Evolutionary conservation across 1,139 yeast species (phyloP), one percentile per base, ranked within the genome.

Genomic region (Sugiyamaella pinicola): DNA sequence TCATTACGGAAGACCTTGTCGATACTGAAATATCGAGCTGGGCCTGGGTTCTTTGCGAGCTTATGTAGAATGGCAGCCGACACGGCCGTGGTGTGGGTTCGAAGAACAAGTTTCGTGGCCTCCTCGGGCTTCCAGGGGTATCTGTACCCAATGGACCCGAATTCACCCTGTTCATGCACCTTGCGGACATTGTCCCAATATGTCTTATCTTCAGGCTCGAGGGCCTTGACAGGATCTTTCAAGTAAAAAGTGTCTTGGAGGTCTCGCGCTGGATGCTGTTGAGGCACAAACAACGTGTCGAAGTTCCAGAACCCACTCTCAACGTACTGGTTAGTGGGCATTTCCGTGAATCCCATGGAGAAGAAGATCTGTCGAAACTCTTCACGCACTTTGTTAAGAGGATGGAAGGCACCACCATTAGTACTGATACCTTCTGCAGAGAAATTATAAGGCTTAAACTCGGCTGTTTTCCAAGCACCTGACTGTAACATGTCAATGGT

Each of bases 231-330:
- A 38, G 99, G 99, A 70, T 93, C 97, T 71, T 90, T 91, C 74
- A 95, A 80, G 75, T 93, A 93, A 77, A 93, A 93, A 54, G 99
- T 93, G 73, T 93, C 99, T 74, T 93, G 99, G 70, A 93, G 79
- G 71, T 93, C 99, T 78, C 99, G 87, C 47, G 99, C 99, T 29
- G 99, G 99, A 75, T 93, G 99, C 75, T 93, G 98, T 77, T 93
- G 99, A 54, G 99, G 99, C 52, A 93, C 99, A 67, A 77, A 93
- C 65, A 93, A 79, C 3, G 99, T 82, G 71, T 93, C 99, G 69
- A 93, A 93, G 74, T 95, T 93, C 99, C 99, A 93, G 83, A 95
- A 93, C 9, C 99, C 98, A 24, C 95, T 81, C 69, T 93, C 99
- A 53, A 95, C 99, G 69, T 90, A 93, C 73, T 91, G 96, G 71